Percentiles rank a stretch among this genome's conserved stretches.
Conservation (phyloP, 495 filamentous ascomycete genomes). For the Neurospora terricola region DNA sequence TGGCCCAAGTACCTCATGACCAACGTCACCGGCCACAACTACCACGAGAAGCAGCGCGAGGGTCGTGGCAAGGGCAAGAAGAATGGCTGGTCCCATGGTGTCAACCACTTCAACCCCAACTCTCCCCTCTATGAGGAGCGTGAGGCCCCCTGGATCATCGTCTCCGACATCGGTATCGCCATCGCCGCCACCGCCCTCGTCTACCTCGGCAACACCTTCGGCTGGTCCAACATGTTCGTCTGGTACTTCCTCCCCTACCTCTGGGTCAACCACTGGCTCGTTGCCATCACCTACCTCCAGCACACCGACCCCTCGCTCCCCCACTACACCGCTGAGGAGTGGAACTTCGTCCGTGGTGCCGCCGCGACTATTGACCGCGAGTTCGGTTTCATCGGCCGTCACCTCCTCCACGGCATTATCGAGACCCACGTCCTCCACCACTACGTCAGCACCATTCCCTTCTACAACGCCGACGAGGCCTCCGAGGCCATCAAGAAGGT, state of each 20-base stretch:
- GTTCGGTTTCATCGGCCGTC: constrained; percentile 79
- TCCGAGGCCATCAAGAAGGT: constrained; percentile 72
- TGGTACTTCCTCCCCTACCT: constrained; percentile 95
- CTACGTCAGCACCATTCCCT: constrained; percentile 75
- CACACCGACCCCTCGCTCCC: constrained; percentile 80
- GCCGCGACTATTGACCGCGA: constrained; percentile 83
- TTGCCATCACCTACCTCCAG: constrained; percentile 82
- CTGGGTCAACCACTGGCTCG: constrained; percentile 98
- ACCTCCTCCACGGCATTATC: constrained; percentile 82
- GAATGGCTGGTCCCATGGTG: constrained; percentile 69
- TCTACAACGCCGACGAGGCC: constrained; percentile 86
- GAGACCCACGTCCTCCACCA: constrained; percentile 90
- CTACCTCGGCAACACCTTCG: constrained; percentile 59
- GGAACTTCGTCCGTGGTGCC: constrained; percentile 80
- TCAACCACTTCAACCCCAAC: constrained; percentile 87
- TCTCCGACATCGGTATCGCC: constrained; percentile 74
- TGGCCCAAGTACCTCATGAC: constrained; percentile 79
- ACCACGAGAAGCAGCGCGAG: constrained; percentile 72
- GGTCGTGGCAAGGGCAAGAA: constrained; percentile 81
- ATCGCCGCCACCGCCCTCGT: constrained; percentile 43
- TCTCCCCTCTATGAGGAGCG: constrained; percentile 88
- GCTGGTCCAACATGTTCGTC: constrained; percentile 74
- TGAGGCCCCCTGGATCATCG: constrained; percentile 69
- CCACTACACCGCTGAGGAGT: constrained; percentile 67
- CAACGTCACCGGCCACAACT: constrained; percentile 93